Conservation (phyloP, 495 filamentous ascomycete genomes). For the Xylaria palmicola region DNA sequence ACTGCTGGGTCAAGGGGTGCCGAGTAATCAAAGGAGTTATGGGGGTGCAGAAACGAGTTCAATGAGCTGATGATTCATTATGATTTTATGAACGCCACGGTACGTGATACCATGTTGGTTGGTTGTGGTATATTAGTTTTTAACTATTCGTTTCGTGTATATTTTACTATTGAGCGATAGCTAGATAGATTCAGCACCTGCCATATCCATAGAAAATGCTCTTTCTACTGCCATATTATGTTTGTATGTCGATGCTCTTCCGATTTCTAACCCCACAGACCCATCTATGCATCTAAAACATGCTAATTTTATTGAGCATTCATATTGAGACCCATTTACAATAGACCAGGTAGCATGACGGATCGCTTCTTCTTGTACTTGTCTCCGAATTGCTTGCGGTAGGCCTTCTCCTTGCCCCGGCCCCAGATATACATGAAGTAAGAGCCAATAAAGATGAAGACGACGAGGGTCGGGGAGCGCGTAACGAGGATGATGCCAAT, state of each 20-base stretch:
- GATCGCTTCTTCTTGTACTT: conserved; percentile 87
- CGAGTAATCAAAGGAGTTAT: background rate
- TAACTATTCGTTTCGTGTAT: background rate
- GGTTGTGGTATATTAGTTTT: background rate
- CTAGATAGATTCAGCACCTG: background rate
- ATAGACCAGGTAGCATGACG: conserved; percentile 70
- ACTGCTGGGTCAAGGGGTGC: background rate
- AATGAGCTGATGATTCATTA: too few species aligned
- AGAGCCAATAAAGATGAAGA: conserved; percentile 68
- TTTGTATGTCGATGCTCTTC: background rate
- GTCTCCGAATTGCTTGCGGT: conserved; percentile 84
- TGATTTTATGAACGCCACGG: background rate
- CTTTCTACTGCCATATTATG: background rate
- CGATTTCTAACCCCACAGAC: background rate
- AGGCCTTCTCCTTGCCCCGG: conserved; percentile 85
- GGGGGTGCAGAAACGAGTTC: background rate
- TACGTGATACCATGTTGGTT: background rate
- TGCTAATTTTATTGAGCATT: background rate
- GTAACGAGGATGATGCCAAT: conserved; percentile 71
- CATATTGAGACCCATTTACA: conserved; percentile 24
- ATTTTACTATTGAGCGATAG: background rate
- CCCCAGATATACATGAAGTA: conserved; percentile 85
- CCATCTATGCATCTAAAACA: background rate
- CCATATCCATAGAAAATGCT: background rate
- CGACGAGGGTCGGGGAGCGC: conserved; percentile 68